Base-by-base conservation (phyloP, 345 rosid genomes). In the Erodium maritimum region DNA sequence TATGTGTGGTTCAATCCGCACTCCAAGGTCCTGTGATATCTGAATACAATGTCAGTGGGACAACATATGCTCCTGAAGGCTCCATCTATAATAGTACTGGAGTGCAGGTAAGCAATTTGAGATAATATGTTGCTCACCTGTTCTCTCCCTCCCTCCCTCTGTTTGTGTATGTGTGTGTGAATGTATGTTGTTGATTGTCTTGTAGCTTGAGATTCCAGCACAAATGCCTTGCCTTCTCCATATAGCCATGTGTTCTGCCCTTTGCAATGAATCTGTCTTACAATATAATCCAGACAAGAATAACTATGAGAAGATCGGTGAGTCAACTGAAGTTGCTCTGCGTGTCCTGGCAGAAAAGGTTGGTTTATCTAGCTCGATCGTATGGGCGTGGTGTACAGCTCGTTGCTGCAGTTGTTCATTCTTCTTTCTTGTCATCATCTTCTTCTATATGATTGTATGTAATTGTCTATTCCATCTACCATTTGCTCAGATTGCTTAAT, bases 61-160 rank as follows among this genome's bases (percentile, higher is more conserved):
- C 99, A 69, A 85, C 96, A 29, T 93, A 87, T 80, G 91, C 99
- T 60, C 99, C 99, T 62, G 99, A 93, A 71, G 97, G 99, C 64
- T 66, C 76, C 55, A 79, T 93, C 60, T 83, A 72, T 70, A 94
- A 82, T 68, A 74, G 79, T 75, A 73, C 54, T 18, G 91, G 79
- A 54, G 58, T 60, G 59, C 88, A 85, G 99, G 99, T 93, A 75
- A 60, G 66, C 17, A 42, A 42, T 42, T 42, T 42, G 14, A 42
- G 48, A 10, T 42, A 42, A 42, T 42, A 7, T 42, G 48, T 42
- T 42, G 48, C 3, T 9, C 48, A 42, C 34, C 8, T 8, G 8
- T 29, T 8, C 8, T n/a, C n/a, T n/a, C n/a, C n/a, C n/a, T n/a
- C n/a, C n/a, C n/a, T n/a, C n/a, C n/a, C 21, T 50, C 53, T 51